Evolutionary conservation across 192 early-diverging fungal genomes (phyloP).

Genomic region (Dispira simplex): DNA sequence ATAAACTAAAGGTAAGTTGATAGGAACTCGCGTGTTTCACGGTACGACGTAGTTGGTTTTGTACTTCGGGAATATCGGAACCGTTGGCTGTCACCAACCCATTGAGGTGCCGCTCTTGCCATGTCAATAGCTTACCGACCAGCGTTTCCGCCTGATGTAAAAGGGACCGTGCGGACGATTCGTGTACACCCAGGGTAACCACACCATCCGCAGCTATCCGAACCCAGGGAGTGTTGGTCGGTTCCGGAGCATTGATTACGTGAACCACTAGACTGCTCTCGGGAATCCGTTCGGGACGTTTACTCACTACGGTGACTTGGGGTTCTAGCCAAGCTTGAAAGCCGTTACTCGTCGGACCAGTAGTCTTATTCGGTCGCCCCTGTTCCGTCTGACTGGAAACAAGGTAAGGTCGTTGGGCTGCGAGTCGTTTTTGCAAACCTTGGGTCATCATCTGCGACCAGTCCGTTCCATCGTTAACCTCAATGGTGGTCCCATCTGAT

Average conservation of each 20-base stretch:
- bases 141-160: not conserved
- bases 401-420: not conserved
- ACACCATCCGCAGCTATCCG: not conserved
- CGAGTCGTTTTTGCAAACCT: not conserved
- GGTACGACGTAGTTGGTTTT: not conserved
- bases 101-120: not conserved
- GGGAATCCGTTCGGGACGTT: too few relatives aligned
- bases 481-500: not conserved
- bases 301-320: too few relatives aligned
- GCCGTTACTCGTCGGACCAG: too few relatives aligned
- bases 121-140: not conserved
- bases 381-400: not conserved
- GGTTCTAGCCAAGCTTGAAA: too few relatives aligned
- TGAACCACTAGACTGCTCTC: too few relatives aligned
- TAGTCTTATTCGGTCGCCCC: not conserved
- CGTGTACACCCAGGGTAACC: not conserved
- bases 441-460: not conserved
- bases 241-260: too few relatives aligned
- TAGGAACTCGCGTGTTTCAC: constrained; percentile 22
- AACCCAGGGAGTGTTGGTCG: too few relatives aligned
- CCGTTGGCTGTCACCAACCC: not conserved
- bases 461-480: not conserved
- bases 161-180: not conserved
- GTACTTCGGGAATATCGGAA: too few relatives aligned
- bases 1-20: constrained; percentile 62